Conservation (phyloP, 2,329 filamentous ascomycete species). For the Arthrobotrys sinensis region DNA sequence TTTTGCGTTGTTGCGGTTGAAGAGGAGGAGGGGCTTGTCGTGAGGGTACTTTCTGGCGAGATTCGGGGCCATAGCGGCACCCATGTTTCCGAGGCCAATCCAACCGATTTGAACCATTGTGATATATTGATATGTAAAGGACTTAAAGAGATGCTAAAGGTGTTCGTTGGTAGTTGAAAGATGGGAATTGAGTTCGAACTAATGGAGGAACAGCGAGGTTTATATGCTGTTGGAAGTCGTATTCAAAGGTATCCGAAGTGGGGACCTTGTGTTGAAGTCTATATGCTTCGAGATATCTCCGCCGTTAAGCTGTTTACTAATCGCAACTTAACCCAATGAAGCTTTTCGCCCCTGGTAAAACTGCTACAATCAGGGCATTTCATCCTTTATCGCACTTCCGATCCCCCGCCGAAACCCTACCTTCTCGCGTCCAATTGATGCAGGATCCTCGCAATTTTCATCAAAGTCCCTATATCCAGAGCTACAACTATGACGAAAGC, state of each 20-base stretch:
- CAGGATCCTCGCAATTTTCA: conserved; percentile 16
- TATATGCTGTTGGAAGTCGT: conserved; percentile 16
- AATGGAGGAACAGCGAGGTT: conserved; percentile 1
- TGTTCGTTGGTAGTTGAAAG: neutral
- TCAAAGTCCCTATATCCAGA: neutral
- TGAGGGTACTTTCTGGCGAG: conserved; percentile 83
- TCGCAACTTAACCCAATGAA: conserved; percentile 13
- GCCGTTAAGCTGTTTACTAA: conserved; percentile 31
- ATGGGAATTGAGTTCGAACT: neutral
- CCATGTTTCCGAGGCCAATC: conserved; percentile 92
- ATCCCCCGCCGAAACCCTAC: neutral
- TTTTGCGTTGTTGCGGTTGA: conserved; percentile 81
- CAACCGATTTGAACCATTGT: conserved; percentile 75
- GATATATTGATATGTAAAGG: neutral
- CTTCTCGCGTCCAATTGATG: neutral
- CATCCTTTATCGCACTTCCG: neutral
- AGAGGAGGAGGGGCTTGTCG: conserved; percentile 80
- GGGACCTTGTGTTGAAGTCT: conserved; percentile 27
- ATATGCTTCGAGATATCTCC: conserved; percentile 15
- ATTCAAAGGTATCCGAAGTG: neutral
- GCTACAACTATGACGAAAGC: conserved; percentile 20
- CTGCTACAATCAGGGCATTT: neutral
- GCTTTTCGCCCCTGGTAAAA: neutral
- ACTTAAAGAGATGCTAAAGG: neutral
- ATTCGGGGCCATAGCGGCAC: conserved; percentile 85